Conservation (phyloP, 2,329 filamentous ascomycete genomes). For the Claviceps sp. region DNA sequence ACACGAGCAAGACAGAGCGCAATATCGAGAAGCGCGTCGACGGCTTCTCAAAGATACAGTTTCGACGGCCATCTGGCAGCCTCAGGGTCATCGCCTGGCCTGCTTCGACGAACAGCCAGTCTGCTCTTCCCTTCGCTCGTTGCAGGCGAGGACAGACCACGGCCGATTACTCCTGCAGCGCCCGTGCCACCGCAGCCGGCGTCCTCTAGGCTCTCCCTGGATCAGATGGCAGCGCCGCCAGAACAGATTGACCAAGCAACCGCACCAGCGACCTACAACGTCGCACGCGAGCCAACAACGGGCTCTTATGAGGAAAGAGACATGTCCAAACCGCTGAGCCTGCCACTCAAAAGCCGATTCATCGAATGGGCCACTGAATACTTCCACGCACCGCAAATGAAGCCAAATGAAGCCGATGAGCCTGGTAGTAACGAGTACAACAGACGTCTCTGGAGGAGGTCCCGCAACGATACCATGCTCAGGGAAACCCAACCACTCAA, state of each 20-base stretch:
- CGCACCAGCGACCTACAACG: conserved; percentile 57
- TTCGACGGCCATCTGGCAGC: conserved; percentile 24
- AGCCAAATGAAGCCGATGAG: conserved; percentile 86
- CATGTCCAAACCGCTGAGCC: conserved; percentile 40
- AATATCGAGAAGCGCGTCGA: conserved; percentile 27
- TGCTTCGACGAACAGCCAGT: conserved; percentile 51
- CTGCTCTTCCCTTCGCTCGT: conserved; percentile 47
- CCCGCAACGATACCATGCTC: conserved; percentile 85
- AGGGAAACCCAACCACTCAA: conserved; percentile 89
- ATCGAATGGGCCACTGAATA: conserved; percentile 96
- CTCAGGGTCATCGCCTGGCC: conserved; percentile 40
- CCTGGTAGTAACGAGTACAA: conserved; percentile 96
- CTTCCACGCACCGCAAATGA: conserved; percentile 98
- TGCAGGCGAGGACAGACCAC: conserved; percentile 31
- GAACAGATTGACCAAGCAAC: conserved; percentile 60
- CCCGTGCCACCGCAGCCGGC: conserved; percentile 17
- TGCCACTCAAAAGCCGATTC: conserved; percentile 74
- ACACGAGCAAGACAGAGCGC: conserved; percentile 34
- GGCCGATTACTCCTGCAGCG: conserved; percentile 19
- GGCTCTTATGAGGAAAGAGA: conserved; percentile 56
- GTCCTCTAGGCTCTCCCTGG: conserved; percentile 25
- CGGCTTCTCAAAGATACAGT: conserved; percentile 29
- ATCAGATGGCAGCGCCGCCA: conserved; percentile 41
- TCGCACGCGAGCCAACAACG: conserved; percentile 66
- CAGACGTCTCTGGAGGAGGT: conserved; percentile 79